Base-by-base conservation (phyloP, 2,329 filamentous ascomycete species). In the Polychaeton citri region DNA sequence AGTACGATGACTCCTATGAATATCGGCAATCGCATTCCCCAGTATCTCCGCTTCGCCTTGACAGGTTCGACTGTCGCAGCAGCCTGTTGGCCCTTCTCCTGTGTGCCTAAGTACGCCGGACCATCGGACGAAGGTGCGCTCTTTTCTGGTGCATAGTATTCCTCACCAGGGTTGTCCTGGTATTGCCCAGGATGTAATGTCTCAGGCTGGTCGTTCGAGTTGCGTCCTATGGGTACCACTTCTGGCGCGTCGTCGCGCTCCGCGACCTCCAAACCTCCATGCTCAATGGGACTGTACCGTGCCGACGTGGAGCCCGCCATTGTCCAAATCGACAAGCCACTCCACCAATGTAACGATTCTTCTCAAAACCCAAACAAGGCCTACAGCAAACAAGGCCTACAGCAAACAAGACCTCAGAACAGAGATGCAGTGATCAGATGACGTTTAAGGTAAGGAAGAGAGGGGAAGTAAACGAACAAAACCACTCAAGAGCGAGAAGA, bases 1-100 rank as follows among this genome's bases (percentile, higher is more conserved):
- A 40, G 16, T 16, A 45, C 18, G 9, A 34, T 33, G 16, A 36
- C 26, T 5, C 24, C 24, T 5, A 28, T 38, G 16, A 41, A 36
- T 8, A 42, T 21, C 19, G 34, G 28, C 24, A 30, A 37, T 10
- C 34, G 31, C 41, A 46, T 37, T 19, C 43, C 41, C 21, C 39
- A 44, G 18, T 35, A 40, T 21, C 32, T 24, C 17, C 38, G 35
- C 12, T 13, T 7, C 8, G 20, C 19, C 18, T 28, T 15, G 4
- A 24, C 17, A 7, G 8, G n/a, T 8, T 13, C 20, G 17, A 24
- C 16, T 12, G 24, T 28, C 17, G 17, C 34, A 15, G 18, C 34
- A 3, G 28, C 19, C 2, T n/a, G 28, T 5, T 16, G 9, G 10
- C 8, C 30, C 32, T 34, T 40, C 21, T 21, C 35, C 20, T 34